These are phyloP conservation scores for Syncephalastrum monosporum DNA, from an alignment of 371 early-diverging fungal species.

Conservation along the genomic window DNA sequence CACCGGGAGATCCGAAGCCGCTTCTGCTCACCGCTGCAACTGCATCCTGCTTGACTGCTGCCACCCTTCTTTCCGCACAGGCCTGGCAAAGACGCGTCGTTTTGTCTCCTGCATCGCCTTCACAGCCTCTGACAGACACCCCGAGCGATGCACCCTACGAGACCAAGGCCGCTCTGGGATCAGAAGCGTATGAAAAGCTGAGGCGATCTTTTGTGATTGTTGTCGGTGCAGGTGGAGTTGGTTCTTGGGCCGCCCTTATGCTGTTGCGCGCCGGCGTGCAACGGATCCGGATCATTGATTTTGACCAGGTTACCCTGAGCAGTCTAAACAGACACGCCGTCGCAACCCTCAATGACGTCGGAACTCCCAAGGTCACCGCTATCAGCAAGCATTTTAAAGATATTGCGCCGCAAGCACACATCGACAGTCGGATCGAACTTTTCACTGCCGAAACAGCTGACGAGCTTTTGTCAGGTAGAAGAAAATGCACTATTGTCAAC, in stretches of 20 bases:
- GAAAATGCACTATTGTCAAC: neutral
- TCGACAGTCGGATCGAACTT: conserved; percentile 78
- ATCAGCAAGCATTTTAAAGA: conserved; percentile 69
- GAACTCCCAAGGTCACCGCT: conserved; percentile 82
- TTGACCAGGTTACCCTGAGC: conserved; percentile 93
- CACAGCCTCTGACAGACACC: too few relatives aligned
- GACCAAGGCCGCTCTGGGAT: too few relatives aligned
- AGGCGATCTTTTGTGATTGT: conserved; percentile 84
- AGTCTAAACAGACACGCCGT: conserved; percentile 92
- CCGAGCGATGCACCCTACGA: too few relatives aligned
- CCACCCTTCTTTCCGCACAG: too few relatives aligned
- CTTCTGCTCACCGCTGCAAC: too few relatives aligned
- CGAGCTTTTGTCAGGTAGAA: conserved; percentile 64
- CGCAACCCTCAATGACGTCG: conserved; percentile 85
- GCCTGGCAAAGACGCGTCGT: too few relatives aligned
- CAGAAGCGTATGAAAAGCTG: conserved; percentile 59
- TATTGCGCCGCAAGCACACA: conserved; percentile 75
- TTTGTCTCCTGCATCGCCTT: too few relatives aligned
- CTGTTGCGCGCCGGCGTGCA: conserved; percentile 87
- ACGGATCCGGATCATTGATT: conserved; percentile 88
- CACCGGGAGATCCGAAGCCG: too few relatives aligned
- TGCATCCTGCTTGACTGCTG: too few relatives aligned
- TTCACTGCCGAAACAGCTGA: conserved; percentile 73
- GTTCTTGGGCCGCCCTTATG: conserved; percentile 90
- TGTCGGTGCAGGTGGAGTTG: conserved; percentile 96